Base-by-base conservation (phyloP, 176 grass and related monocot genomes). In the Tillandsia fasciculata region DNA sequence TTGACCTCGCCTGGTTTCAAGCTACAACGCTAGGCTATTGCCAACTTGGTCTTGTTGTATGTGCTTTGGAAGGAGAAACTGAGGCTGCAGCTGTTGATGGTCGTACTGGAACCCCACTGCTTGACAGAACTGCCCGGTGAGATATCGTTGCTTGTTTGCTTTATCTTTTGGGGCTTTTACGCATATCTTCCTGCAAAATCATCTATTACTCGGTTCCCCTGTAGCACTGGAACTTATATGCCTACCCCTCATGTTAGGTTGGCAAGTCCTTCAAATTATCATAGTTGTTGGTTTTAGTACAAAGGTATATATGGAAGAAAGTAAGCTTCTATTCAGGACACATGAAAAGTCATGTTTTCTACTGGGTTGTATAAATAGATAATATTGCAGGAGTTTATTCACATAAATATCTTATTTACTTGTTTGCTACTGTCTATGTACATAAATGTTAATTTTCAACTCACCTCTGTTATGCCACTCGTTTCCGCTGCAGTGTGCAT, bases 1-100 rank as follows among this genome's bases (percentile, higher is more conserved):
- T 99, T 57, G 87, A 94, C 72, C 87, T 99, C 66, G 95, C 95
- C 29, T 94, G 87, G 95, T 86, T 91, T 84, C 90, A 99, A 87
- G 84, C 90, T 72, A 99, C 90, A 79, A 18, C 82, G 74, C 88
- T 88, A 70, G 90, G 95, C 53, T 94, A 94, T 70, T 88, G 84
- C 70, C 95, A 99, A 85, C 83, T 99, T 75, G 95, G 95, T 75
- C 78, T 99, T 72, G 85, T 94, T 13, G 84, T 99, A 74, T 94
- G 86, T 90, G 83, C 90, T 84, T 56, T 86, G 74, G 90, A 96
- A 87, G 76, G 86, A 76, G 84, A 85, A 70, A 28, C 66, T 26
- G 57, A 15, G 68, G 9, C 49, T 51, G 24, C 72, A 76, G 70
- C 70, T 61, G 13, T 54, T 86, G 87, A 86, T 82, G 87, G 90